phyloP scores from a whole-genome alignment of 2,329 filamentous ascomycete genomes.

The Penicillium polonicum region DNA sequence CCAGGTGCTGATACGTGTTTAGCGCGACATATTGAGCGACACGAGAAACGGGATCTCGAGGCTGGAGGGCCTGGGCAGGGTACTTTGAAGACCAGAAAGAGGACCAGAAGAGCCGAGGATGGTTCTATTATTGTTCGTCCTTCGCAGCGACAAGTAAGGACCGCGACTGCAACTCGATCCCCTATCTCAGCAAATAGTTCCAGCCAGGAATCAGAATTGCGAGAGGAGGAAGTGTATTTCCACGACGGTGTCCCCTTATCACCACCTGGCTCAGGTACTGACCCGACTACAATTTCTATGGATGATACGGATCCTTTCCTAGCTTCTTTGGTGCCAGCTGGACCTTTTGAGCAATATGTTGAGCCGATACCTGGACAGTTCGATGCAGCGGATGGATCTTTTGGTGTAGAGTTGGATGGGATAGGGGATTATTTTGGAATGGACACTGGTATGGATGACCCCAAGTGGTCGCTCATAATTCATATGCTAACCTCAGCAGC shows the following conservation, averaged over 20 bases:
- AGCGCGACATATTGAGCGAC: constrained; percentile 59
- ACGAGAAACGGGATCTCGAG: constrained; percentile 53
- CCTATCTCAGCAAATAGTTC: constrained; percentile 14
- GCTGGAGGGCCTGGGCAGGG: constrained; percentile 50
- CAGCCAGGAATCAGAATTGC: constrained; percentile 5
- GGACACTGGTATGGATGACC: constrained; percentile 50
- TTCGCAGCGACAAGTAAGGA: constrained; percentile 26
- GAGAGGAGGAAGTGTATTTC: constrained; percentile 10
- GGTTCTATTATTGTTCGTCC: constrained; percentile 49
- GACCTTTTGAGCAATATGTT: constrained; percentile 34
- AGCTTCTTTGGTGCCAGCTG: constrained; percentile 33
- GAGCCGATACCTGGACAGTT: constrained; percentile 37
- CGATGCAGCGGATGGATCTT: constrained; percentile 36
- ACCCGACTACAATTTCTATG: constrained; percentile 24
- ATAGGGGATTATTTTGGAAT: constrained; percentile 57
- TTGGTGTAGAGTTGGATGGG: constrained; percentile 21
- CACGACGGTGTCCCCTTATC: constrained; percentile 27
- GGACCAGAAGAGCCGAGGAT: constrained; percentile 49
- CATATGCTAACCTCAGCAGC: constrained; percentile 33
- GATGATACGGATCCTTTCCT: constrained; percentile 30
- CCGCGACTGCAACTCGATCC: neutral
- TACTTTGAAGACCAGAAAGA: constrained; percentile 51
- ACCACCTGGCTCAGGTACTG: constrained; percentile 28
- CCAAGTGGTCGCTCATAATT: no score
- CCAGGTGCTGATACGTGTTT: neutral